phyloP scores from a whole-genome alignment of 495 filamentous ascomycete genomes.

The Penicillium steckii region DNA sequence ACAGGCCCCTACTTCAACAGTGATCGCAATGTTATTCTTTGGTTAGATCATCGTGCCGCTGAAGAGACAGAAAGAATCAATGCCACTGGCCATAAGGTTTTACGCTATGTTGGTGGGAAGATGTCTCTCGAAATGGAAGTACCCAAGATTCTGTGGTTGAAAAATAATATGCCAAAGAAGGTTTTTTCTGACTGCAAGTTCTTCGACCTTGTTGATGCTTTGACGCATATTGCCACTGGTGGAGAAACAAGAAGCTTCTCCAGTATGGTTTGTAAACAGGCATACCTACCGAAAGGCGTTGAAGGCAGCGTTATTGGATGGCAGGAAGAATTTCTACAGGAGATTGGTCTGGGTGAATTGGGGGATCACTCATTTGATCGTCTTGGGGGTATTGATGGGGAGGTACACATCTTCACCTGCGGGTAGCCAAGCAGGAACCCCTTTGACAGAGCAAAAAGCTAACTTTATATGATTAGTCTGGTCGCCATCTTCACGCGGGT shows the following conservation, averaged over 20 bases:
- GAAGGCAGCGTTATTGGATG: constrained; percentile 98
- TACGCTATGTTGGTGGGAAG: constrained; percentile 91
- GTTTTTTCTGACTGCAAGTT: constrained; percentile 92
- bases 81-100: constrained; percentile 84
- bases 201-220: constrained; percentile 88
- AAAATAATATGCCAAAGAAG: constrained; percentile 94
- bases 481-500: constrained; percentile 82
- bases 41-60: constrained; percentile 89
- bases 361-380: constrained; percentile 82
- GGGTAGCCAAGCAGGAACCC: not conserved
- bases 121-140: constrained; percentile 99
- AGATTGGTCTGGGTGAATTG: constrained; percentile 81
- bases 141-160: constrained; percentile 95
- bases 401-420: constrained; percentile 67
- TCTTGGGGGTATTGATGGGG: constrained; percentile 88
- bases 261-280: constrained; percentile 93
- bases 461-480: constrained; percentile 60
- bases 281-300: constrained; percentile 89
- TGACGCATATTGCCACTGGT: constrained; percentile 92
- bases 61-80: constrained; percentile 91
- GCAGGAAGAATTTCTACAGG: constrained; percentile 88
- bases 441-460: no score
- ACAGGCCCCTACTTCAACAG: constrained; percentile 82
- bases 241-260: constrained; percentile 89
- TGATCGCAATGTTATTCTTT: constrained; percentile 87